phyloP scores from a whole-genome alignment of 2,329 filamentous ascomycete genomes.

The Reticulascus tulasneorum region DNA sequence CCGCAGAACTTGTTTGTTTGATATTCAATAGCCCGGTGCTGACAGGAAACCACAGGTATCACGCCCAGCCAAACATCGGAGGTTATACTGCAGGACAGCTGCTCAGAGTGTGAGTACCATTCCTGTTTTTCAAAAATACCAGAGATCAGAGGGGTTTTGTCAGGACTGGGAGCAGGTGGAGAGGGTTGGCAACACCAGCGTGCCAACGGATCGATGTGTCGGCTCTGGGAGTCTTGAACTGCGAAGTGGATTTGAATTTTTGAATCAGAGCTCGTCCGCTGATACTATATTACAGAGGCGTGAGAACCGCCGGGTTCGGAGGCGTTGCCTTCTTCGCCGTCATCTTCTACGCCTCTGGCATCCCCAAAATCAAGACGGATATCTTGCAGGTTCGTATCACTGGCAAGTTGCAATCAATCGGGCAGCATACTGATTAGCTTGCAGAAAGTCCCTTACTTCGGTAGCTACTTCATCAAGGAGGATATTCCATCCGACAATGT shows the following conservation, averaged over 20 bases:
- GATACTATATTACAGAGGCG: constrained; percentile 33
- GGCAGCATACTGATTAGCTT: constrained; percentile 9
- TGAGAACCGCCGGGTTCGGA: constrained; percentile 51
- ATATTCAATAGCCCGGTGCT: no score
- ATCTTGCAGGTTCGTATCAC: constrained; percentile 56
- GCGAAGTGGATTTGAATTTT: no score
- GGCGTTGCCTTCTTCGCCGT: constrained; percentile 54
- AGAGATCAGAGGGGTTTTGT: no score
- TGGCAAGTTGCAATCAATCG: background rate
- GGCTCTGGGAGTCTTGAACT: background rate
- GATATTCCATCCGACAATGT: constrained; percentile 60
- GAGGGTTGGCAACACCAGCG: background rate
- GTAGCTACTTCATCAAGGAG: constrained; percentile 47
- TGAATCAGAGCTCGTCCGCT: background rate
- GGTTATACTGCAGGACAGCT: constrained; percentile 48
- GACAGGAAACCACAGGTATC: constrained; percentile 46
- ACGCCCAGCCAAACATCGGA: constrained; percentile 50
- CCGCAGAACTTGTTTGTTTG: no score
- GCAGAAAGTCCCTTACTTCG: constrained; percentile 54
- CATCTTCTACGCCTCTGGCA: constrained; percentile 58
- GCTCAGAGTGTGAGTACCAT: constrained; percentile 51
- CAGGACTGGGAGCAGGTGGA: background rate
- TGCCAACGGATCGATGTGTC: background rate
- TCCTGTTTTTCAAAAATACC: no score
- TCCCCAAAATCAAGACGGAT: constrained; percentile 57